Percentiles rank a stretch among this genome's conserved stretches.
Evolutionary conservation across 108 stramenopile species (phyloP).

Genomic region (Licmophora abbreviata): DNA sequence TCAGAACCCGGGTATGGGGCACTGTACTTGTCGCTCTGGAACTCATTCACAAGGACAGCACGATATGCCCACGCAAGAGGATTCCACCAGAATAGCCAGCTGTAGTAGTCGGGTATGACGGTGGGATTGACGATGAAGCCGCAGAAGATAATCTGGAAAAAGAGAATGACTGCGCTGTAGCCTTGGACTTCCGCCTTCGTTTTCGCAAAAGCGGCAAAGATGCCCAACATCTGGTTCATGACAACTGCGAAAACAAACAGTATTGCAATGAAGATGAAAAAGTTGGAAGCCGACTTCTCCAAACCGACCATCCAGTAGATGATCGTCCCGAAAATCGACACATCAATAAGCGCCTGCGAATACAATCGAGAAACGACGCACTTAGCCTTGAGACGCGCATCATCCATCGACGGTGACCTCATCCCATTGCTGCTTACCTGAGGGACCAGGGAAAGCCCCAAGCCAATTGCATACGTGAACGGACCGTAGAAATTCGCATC

Average conservation of each 20-base stretch:
- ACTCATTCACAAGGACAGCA: slow-evolving; percentile 46
- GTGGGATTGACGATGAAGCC: slow-evolving; percentile 61
- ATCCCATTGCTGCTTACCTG: too few relatives aligned
- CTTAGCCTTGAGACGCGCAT: too few relatives aligned
- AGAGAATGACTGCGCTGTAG: slow-evolving; percentile 35
- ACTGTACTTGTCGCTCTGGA: slow-evolving; percentile 19
- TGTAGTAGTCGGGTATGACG: slow-evolving; percentile 48
- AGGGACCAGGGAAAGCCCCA: slow-evolving; percentile 47
- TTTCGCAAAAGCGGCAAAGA: slow-evolving; percentile 39
- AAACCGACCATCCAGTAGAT: slow-evolving; percentile 68
- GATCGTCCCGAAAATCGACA: slow-evolving; percentile 55
- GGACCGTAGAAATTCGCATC: slow-evolving; percentile 78
- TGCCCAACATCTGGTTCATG: slow-evolving; percentile 35
- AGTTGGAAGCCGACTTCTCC: slow-evolving; percentile 18
- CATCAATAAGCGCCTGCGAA: slow-evolving; percentile 31
- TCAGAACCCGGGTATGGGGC: slow-evolving; percentile 13
- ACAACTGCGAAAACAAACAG: slow-evolving; percentile 32
- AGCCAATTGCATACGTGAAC: slow-evolving; percentile 48
- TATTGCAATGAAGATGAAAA: slow-evolving; percentile 29
- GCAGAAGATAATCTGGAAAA: slow-evolving; percentile 51
- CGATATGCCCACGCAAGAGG: slow-evolving; percentile 67
- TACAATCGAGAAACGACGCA: too few relatives aligned
- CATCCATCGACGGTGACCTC: too few relatives aligned
- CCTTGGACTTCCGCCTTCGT: slow-evolving; percentile 19
- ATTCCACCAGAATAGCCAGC: slow-evolving; percentile 52